Evolutionary conservation across 495 filamentous ascomycete genomes (phyloP), one percentile per base, ranked within the genome.

Genomic region (Penicillium soppii): DNA sequence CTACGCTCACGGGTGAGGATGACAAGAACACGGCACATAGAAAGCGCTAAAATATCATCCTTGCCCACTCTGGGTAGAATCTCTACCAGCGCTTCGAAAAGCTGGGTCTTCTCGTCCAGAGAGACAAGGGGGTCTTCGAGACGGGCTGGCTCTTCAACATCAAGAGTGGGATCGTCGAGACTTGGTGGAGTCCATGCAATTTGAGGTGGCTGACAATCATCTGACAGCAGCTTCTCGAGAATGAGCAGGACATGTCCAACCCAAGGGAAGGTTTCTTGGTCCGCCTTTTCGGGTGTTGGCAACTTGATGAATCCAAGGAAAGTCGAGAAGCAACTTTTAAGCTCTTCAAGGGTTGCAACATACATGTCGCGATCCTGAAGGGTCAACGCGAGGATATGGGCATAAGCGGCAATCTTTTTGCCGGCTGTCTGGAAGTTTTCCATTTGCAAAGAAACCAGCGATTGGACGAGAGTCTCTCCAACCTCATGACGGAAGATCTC

Each of bases 331-430:
- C 86, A 88, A n/a, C 88, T 82, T 66, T 87, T 89, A 23, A 99
- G 73, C 49, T 89, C 84, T 7, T 81, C 79, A 22, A 91, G 63
- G 17, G 89, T 88, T 17, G 87, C 83, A 29, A 79, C 77, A 65
- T 92, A 96, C 72, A 97, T 97, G 1, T 78, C 63, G 49, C 82
- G 83, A 48, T 94, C 83, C 57, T 94, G 89, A 19, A 97, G 81
- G 39, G 96, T 83, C 44, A 98, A 72, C 3, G 90, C 92, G 9
- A 99, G 75, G 30, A 99, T 81, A 68, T 99, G 92, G 9, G 94
- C 91, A 67, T 92, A 96, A 1, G 95, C 89, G 16, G 92, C 87
- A 52, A 97, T 88, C 59, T 92, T 95, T 62, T 92, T 88, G 10
- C 88, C 89, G 22, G 79, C 69, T 23, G 80, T 72, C 39, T 81